Conservation (phyloP, 1,284 basidiomycete species). For the Leccinum fallax region DNA sequence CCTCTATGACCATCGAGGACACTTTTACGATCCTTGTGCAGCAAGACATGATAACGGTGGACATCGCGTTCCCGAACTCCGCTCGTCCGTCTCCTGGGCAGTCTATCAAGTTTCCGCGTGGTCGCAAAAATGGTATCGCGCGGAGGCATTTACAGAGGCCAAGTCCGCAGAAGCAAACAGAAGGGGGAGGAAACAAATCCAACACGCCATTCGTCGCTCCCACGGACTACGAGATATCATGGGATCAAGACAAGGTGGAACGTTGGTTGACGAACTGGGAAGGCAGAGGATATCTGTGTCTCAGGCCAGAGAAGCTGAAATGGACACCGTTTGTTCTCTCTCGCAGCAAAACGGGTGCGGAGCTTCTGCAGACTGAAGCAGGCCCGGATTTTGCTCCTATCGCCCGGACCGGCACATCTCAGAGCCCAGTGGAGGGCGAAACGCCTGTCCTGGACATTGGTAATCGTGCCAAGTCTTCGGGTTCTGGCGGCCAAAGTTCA, state of each 20-base stretch:
- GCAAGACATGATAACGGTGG: slow-evolving; percentile 75
- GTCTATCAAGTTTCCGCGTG: slow-evolving; percentile 70
- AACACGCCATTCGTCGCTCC: slow-evolving; percentile 65
- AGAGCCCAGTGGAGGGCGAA: slow-evolving; percentile 26
- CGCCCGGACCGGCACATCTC: slow-evolving; percentile 24
- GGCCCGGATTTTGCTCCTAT: slow-evolving; percentile 22
- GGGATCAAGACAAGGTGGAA: slow-evolving; percentile 71
- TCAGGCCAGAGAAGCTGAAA: slow-evolving; percentile 86
- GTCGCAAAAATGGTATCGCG: slow-evolving; percentile 65
- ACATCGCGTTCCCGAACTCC: slow-evolving; percentile 50
- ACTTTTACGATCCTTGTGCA: slow-evolving; percentile 79
- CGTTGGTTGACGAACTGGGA: slow-evolving; percentile 74
- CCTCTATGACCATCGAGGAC: slow-evolving; percentile 92
- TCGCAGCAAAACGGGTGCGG: slow-evolving; percentile 50
- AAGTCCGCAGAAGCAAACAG: slow-evolving; percentile 51
- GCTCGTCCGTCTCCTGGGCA: slow-evolving; percentile 72
- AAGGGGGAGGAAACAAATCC: slow-evolving; percentile 45
- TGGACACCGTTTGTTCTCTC: slow-evolving; percentile 93
- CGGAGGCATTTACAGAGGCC: slow-evolving; percentile 63
- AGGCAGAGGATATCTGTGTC: slow-evolving; percentile 77
- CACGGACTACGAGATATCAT: slow-evolving; percentile 75
- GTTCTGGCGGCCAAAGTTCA: slow-evolving; percentile 13
- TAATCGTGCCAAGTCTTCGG: slow-evolving; percentile 21
- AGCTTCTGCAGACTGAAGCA: slow-evolving; percentile 34
- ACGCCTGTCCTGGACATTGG: slow-evolving; percentile 27